These are phyloP conservation scores for Triangularia setosa DNA, from an alignment of 2,329 filamentous ascomycete species.

Conservation along the genomic window DNA sequence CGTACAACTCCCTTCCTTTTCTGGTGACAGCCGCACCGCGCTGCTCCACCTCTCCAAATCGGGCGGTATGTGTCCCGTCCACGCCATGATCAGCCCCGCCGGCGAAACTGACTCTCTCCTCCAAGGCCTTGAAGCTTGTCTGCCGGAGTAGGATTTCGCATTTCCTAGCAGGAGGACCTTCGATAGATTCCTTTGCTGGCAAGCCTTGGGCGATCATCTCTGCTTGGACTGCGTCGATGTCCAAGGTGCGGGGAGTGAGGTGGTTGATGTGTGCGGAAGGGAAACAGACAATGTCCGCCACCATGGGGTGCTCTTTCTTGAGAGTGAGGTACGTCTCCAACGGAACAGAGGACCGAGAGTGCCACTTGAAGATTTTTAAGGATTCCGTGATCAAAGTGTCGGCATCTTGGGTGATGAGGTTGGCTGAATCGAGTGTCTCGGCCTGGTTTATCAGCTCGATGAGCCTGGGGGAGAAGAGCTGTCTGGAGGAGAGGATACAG, in stretches of 20 bases:
- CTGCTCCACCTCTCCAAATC: conserved; percentile 53
- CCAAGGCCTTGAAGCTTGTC: conserved; percentile 50
- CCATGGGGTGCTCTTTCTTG: conserved; percentile 41
- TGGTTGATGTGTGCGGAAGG: conserved; percentile 49
- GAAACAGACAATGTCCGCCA: conserved; percentile 45
- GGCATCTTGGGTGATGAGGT: conserved; percentile 31
- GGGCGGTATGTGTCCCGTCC: conserved; percentile 42
- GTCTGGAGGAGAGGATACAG: conserved; percentile 1
- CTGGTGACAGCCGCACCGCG: conserved; percentile 47
- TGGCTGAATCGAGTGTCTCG: conserved; percentile 27
- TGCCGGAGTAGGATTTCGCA: conserved; percentile 48
- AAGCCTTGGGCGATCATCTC: conserved; percentile 41
- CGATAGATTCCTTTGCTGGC: conserved; percentile 45
- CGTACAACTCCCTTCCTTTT: conserved; percentile 43
- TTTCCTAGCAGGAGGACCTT: conserved; percentile 44
- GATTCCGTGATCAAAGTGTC: conserved; percentile 40
- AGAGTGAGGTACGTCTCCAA: conserved; percentile 40
- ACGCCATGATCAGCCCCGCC: conserved; percentile 11
- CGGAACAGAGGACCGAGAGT: conserved; percentile 37
- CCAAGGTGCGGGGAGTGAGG: conserved; percentile 47
- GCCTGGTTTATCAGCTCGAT: conserved; percentile 33
- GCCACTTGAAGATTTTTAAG: conserved; percentile 47
- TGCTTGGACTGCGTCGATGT: conserved; percentile 43
- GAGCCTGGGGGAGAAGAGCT: conserved; percentile 10
- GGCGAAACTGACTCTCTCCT: conserved; percentile 44